These are phyloP conservation scores for Pestalotiopsis sp. DNA, from an alignment of 2,329 filamentous ascomycete species.

Conservation along the genomic window DNA sequence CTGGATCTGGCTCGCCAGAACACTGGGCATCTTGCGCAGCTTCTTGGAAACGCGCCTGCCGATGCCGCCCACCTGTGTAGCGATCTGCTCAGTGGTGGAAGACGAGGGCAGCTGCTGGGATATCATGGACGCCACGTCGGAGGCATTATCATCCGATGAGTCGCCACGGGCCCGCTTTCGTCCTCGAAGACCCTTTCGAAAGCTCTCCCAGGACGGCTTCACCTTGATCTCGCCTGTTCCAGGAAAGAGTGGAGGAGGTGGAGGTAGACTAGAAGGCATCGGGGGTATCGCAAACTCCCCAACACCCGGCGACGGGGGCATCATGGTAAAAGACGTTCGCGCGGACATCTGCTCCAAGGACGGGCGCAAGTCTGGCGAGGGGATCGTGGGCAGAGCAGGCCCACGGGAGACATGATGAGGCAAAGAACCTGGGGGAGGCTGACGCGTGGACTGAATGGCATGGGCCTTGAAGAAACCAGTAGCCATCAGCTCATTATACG, in stretches of 20 bases:
- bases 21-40: constrained; percentile 52
- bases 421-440: constrained; percentile 31
- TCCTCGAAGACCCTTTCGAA: constrained; percentile 39
- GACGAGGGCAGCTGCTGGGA: constrained; percentile 5
- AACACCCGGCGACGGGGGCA: constrained; percentile 1
- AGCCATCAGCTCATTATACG: constrained; percentile 58
- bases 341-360: neutral
- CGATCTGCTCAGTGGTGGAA: neutral
- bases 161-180: constrained; percentile 51
- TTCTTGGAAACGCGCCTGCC: constrained; percentile 49
- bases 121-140: constrained; percentile 21
- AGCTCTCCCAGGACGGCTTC: constrained; percentile 20
- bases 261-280: constrained; percentile 28
- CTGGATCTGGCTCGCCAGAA: neutral
- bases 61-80: constrained; percentile 21
- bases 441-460: constrained; percentile 59
- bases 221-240: constrained; percentile 11
- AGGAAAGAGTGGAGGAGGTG: constrained; percentile 28
- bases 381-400: constrained; percentile 7
- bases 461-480: constrained; percentile 62
- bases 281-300: neutral
- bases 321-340: constrained; percentile 4
- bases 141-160: constrained; percentile 30
- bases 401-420: neutral
- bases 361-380: constrained; percentile 5